Conservation (phyloP, 257 asterid genomes). For the Scutellaria baicalensis region DNA sequence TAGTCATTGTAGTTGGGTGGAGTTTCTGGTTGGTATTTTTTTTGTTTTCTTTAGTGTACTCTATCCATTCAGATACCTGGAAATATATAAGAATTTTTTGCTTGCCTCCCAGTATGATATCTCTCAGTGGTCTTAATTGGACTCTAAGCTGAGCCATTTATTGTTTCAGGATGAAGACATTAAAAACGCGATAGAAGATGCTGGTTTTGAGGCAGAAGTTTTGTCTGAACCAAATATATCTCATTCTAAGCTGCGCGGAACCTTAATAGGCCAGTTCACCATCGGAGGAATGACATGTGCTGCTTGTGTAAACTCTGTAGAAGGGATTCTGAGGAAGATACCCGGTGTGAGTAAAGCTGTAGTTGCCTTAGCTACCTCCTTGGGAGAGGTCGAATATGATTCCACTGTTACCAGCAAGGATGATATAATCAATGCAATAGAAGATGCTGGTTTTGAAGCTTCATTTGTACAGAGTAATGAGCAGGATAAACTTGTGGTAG, state of each 20-base stretch:
- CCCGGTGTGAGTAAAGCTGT: conserved; percentile 84
- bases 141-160: conserved; percentile 9
- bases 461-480: conserved; percentile 90
- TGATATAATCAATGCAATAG: conserved; percentile 70
- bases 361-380: conserved; percentile 84
- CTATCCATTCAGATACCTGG: background rate
- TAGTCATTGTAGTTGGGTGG: background rate
- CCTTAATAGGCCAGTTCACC: conserved; percentile 76
- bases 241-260: conserved; percentile 34
- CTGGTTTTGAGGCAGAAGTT: conserved; percentile 95
- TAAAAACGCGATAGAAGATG: conserved; percentile 89
- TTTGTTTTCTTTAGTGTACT: background rate
- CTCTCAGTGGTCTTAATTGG: conserved; percentile 10
- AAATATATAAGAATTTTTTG: background rate
- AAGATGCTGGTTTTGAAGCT: conserved; percentile 99
- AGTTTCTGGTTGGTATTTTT: background rate
- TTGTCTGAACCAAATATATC: conserved; percentile 57
- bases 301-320: conserved; percentile 95
- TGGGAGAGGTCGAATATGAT: conserved; percentile 95
- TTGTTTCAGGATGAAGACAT: conserved; percentile 77
- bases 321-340: conserved; percentile 64
- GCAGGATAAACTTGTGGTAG: conserved; percentile 72
- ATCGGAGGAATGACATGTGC: conserved; percentile 99
- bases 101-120: conserved; percentile 1
- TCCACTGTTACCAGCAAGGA: conserved; percentile 60